phyloP scores from a whole-genome alignment of 257 asterid species.

The Nicotiana attenuata region DNA sequence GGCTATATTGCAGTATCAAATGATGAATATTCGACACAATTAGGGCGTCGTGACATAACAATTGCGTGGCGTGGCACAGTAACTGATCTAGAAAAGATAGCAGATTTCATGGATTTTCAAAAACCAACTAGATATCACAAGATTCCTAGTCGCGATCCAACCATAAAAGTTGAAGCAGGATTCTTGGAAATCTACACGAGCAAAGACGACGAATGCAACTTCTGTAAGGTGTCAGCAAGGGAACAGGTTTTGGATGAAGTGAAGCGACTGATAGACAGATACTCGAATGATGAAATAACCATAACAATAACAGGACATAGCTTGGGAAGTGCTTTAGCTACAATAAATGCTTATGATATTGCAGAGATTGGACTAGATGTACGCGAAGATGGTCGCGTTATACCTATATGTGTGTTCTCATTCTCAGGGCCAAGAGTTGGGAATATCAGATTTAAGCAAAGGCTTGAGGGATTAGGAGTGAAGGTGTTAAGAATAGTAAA shows the following conservation, averaged over 20 bases:
- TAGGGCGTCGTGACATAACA: slow-evolving; percentile 26
- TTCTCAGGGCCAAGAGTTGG: slow-evolving; percentile 31
- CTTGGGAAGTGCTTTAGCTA: slow-evolving; percentile 25
- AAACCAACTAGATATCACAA: slow-evolving; percentile 8
- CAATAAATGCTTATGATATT: slow-evolving; percentile 25
- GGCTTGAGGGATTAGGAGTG: slow-evolving; percentile 13
- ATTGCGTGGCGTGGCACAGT: slow-evolving; percentile 27
- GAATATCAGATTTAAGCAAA: slow-evolving; percentile 15
- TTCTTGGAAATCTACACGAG: neutral
- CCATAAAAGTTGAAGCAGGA: slow-evolving; percentile 15
- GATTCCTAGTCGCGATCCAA: slow-evolving; percentile 15
- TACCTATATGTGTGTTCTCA: slow-evolving; percentile 15
- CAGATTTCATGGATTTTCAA: slow-evolving; percentile 25
- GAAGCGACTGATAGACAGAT: slow-evolving; percentile 14
- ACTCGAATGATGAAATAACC: no score
- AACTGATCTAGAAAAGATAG: slow-evolving; percentile 25
- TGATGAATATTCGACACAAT: slow-evolving; percentile 12
- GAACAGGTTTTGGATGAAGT: slow-evolving; percentile 23
- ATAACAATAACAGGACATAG: slow-evolving; percentile 22
- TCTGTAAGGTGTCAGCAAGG: slow-evolving; percentile 16
- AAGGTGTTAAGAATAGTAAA: slow-evolving; percentile 21
- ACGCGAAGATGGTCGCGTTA: neutral
- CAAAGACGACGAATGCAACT: neutral
- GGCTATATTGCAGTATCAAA: slow-evolving; percentile 30
- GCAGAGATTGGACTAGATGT: slow-evolving; percentile 21